Percentiles rank a stretch among this genome's conserved stretches.
These are phyloP conservation scores for Xylaria sp. DNA, from an alignment of 2,329 filamentous ascomycete genomes.

Conservation along the genomic window DNA sequence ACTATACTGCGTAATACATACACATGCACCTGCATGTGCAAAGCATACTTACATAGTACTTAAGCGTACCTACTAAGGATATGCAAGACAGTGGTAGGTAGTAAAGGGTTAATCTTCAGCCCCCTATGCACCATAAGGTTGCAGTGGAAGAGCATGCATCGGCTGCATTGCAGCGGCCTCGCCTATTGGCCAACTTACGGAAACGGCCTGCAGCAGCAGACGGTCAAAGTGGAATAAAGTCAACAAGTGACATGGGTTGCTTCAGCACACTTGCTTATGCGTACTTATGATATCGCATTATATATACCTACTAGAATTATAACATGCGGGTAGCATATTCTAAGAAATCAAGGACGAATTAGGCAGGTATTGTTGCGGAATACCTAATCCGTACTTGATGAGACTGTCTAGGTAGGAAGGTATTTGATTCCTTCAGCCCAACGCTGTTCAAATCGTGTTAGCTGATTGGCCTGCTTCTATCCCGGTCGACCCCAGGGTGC, in stretches of 20 bases:
- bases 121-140: conserved; percentile 27
- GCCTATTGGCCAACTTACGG: conserved; percentile 36
- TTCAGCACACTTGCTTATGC: too few relatives aligned
- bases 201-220: neutral
- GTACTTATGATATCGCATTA: too few relatives aligned
- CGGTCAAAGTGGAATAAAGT: neutral
- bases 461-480: conserved; percentile 5
- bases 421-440: neutral
- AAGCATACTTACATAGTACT: neutral
- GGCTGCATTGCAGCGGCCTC: conserved; percentile 26
- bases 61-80: neutral
- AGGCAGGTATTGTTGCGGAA: conserved; percentile 8
- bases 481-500: conserved; percentile 14
- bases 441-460: neutral
- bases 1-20: neutral
- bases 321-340: neutral
- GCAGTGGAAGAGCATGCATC: conserved; percentile 10
- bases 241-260: too few relatives aligned
- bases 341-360: neutral
- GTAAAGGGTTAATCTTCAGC: conserved; percentile 21
- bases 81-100: neutral
- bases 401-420: neutral
- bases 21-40: conserved; percentile 1
- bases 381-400: neutral
- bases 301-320: neutral